Evolutionary conservation across 805 yeast species (phyloP), one percentile per base, ranked within the genome.

Genomic region (Suhomyces faveliae): DNA sequence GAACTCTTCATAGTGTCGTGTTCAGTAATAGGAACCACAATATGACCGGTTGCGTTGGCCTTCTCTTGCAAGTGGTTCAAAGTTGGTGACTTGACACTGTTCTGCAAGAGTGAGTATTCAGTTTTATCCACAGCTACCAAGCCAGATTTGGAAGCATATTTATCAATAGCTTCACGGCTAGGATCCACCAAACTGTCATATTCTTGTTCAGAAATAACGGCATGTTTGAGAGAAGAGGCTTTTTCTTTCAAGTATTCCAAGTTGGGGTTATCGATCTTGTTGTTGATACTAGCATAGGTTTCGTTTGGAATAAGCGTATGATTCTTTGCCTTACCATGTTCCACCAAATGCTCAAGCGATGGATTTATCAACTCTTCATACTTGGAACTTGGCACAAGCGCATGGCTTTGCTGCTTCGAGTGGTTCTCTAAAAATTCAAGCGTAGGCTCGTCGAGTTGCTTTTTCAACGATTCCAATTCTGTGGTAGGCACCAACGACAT

Each of bases 381-480:
- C 10, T 49, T 50, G 19, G 30, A 30, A 20, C 7, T 29, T 11
- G 51, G 43, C 20, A 55, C 30, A 25, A 53, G 11, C 5, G 17
- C 33, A 8, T 25, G 30, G 5, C 46, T 29, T 17, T 47, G 45
- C 13, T 35, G 37, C 5, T 39, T 37, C 1, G 61, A 60, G 25
- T 45, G 41, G 5, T 45, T 22, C 9, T 42, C 43, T 13, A 69
- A 45, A 40, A 62, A 64, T 2, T 56, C 63, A 15, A 59, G 39
- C 12, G 52, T 56, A 7, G 74, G 73, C 7, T 46, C 42, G 15
- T 58, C 42, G 4, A 48, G 42, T 33, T 23, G 40, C 6, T 29
- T 37, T 12, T 30, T 42, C 25, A 47, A 42, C 1, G 40, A 11
- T 4, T 15, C 19, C 19, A 35, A n/a, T 15, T 42, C 40, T 3